Evolutionary conservation across 2,329 filamentous ascomycete species (phyloP), one percentile per base, ranked within the genome.

Genomic region (Knoxdaviesia capensis): DNA sequence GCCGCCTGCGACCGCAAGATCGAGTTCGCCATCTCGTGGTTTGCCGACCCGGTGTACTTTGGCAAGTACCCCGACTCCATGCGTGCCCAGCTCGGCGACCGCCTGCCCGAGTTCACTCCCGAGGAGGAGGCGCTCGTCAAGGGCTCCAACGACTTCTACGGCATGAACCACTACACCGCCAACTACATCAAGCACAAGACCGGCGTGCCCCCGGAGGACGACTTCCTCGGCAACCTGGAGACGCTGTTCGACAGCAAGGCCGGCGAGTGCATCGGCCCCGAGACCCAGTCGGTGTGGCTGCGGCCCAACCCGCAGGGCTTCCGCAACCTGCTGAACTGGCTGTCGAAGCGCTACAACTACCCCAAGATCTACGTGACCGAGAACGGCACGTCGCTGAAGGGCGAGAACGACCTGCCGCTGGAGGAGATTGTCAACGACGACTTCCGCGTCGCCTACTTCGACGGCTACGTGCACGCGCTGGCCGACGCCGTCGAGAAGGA

Each of bases 121-220:
- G 80, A 83, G 49, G 83, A 93, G 54, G 58, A 65, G 29, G 72
- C 71, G 2, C 65, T 90, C n/a, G 75, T 93, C 38, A 68, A 79
- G 53, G 83, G 81, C n/a, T 84, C 78, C 55, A 90, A 90, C 58
- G 85, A 92, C 64, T 92, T 92, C 61, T 92, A 92, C 59, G 85
- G 83, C 57, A 88, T 88, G 82, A 92, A 93, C 66, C 80, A 86
- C 66, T 93, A 93, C 66, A 87, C 82, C 41, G 80, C 83, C 54
- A 83, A 90, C 66, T 92, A 82, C 62, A 77, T 92, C 62, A 77
- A 76, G 57, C 77, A 87, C 61, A 73, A 74, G 53, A 67, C 70
- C 6, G 69, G 68, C 6, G 61, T 68, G 39, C 61, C 81, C 0
- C 66, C 71, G 1, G 62, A 64, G 4, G 68, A 80, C 41, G 84